Percentiles rank a stretch among this genome's conserved stretches.
phyloP scores from a whole-genome alignment of 2,329 filamentous ascomycete species.

The Celoporthe dispersa region DNA sequence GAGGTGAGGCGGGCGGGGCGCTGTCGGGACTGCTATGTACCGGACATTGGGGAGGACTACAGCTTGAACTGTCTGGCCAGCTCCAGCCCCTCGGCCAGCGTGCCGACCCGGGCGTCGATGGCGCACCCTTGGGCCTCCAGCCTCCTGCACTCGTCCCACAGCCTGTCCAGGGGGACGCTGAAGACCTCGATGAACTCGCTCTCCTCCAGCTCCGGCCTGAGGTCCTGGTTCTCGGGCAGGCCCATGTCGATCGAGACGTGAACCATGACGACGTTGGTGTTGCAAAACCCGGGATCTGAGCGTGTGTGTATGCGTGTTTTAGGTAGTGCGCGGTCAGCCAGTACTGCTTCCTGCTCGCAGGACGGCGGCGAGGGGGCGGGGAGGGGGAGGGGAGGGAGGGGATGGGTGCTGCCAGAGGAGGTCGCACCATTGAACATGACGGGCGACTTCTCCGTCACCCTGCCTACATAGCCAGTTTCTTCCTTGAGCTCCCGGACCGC shows the following conservation, averaged over 20 bases:
- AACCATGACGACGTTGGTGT: conserved; percentile 70
- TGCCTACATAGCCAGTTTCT: conserved; percentile 69
- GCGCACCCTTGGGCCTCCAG: conserved; percentile 74
- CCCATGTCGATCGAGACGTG: conserved; percentile 75
- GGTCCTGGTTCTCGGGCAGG: conserved; percentile 70
- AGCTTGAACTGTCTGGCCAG: conserved; percentile 63
- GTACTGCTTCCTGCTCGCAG: not conserved
- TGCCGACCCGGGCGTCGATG: conserved; percentile 79
- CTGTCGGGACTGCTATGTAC: not conserved
- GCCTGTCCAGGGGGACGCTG: conserved; percentile 62
- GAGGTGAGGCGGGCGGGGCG: not conserved
- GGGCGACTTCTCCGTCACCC: conserved; percentile 60
- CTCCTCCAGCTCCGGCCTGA: conserved; percentile 73
- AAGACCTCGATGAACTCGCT: conserved; percentile 85
- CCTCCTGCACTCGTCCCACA: conserved; percentile 69
- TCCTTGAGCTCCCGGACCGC: conserved; percentile 68
- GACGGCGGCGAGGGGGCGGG: too few relatives aligned
- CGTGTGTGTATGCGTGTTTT: not conserved
- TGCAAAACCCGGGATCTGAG: conserved; percentile 66
- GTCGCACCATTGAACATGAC: conserved; percentile 65
- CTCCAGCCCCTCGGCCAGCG: conserved; percentile 78
- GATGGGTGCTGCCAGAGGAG: not conserved
- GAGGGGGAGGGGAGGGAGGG: too few relatives aligned
- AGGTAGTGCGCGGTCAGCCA: not conserved
- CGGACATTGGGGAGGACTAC: too few relatives aligned